phyloP scores from a whole-genome alignment of 441 rosid species.

The Geranium incanum region DNA sequence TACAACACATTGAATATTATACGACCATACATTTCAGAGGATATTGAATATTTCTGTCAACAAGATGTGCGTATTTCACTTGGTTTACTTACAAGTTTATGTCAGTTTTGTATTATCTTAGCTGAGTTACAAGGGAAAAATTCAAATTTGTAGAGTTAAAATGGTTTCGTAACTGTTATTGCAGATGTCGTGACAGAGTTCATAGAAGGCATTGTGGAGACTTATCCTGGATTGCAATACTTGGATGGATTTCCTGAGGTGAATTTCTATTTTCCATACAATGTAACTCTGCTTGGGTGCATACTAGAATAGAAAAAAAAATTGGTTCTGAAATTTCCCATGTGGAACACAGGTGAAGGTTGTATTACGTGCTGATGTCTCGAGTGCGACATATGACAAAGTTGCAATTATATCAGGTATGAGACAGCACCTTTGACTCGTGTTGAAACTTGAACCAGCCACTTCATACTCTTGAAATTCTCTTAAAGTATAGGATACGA shows the following conservation, averaged over 20 bases:
- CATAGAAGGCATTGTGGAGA: slow-evolving; percentile 88
- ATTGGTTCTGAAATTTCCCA: slow-evolving; percentile 5
- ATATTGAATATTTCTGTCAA: not conserved
- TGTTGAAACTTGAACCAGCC: slow-evolving; percentile 8
- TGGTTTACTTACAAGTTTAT: not conserved
- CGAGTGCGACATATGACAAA: slow-evolving; percentile 52
- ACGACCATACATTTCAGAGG: not conserved
- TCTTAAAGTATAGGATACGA: not conserved
- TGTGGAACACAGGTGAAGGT: slow-evolving; percentile 61
- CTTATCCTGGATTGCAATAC: slow-evolving; percentile 77
- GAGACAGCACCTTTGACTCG: slow-evolving; percentile 15
- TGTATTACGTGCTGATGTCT: slow-evolving; percentile 82
- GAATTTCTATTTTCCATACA: not conserved
- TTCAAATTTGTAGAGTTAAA: not conserved
- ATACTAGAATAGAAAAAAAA: not conserved
- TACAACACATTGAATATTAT: not conserved
- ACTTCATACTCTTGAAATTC: slow-evolving; percentile 4
- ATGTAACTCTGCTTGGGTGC: not conserved
- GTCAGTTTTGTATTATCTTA: not conserved
- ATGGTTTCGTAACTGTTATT: slow-evolving; percentile 14
- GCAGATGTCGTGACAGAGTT: slow-evolving; percentile 90
- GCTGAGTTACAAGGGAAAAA: not conserved
- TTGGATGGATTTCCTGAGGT: slow-evolving; percentile 96
- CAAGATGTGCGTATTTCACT: not conserved
- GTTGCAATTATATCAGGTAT: slow-evolving; percentile 91